Evolutionary conservation across 2,329 filamentous ascomycete genomes (phyloP), one percentile per base, ranked within the genome.

Genomic region (Berkeleyomyces rouxiae): DNA sequence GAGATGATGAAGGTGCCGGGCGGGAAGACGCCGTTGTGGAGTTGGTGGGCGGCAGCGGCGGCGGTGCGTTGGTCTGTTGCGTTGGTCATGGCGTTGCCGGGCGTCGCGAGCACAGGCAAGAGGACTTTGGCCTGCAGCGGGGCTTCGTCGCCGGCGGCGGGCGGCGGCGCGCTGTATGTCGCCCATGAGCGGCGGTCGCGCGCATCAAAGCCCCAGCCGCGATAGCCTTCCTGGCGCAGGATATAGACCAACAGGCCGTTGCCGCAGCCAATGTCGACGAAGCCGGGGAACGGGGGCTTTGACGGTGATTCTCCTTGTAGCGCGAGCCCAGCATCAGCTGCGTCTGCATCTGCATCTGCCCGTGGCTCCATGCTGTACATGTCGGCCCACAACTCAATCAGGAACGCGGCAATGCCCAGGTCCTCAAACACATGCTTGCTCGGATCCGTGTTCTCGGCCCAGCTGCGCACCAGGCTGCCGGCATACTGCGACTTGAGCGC

Each of bases 371-470:
- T 3, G 51, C 16, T 36, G 71, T 97, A 97, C 84, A 96, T 92
- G 64, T 86, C 83, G 10, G 76, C 74, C 93, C 93, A 99, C 1
- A 97, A 75, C 75, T 96, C 91, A 36, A 97, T 88, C 60, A 97
- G 76, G 69, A 96, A 99, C 0, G 92, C 88, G 0, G 92, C 88
- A 66, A 99, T 96, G 3, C 84, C 82, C 23, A 99, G 75, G 70
- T 97, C 92, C 71, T 99, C 93, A 72, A 96, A 97, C 2, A 97
- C 90, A 70, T 97, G 91, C 72, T 97, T 99, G 13, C 78, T 77
- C 0, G 91, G 88, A 70, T 95, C 90, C 0, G 91, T 97, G 60
- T 81, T 80, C 74, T 97, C 93, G 11, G 84, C 84, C 93, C 92
- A 99, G 1, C 74, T 75, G n/a, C 81, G 73, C 11, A 90, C 85